phyloP scores from a whole-genome alignment of 139 green algal species.

The Volvox africanus region DNA sequence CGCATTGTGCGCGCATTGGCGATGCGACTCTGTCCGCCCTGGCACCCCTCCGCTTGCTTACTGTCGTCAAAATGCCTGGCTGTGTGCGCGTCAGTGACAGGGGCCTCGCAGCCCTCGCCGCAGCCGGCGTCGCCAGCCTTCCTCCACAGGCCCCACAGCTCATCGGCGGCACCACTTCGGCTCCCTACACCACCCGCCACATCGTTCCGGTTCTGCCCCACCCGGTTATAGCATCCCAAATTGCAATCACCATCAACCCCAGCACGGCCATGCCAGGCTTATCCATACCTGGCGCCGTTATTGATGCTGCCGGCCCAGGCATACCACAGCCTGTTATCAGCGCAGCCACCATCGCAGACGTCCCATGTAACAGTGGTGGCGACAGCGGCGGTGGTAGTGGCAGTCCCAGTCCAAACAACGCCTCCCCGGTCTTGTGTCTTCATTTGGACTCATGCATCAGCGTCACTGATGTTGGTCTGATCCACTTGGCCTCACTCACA shows the following conservation, averaged over 20 bases:
- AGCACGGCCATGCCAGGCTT: background rate
- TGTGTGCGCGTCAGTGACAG: conserved; percentile 58
- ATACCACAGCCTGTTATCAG: background rate
- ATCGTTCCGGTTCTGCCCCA: background rate
- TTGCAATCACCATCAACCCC: background rate
- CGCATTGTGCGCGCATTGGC: conserved; percentile 50
- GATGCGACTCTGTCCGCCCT: conserved; percentile 47
- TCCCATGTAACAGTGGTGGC: background rate
- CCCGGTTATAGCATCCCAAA: background rate
- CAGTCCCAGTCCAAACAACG: background rate
- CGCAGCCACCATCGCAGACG: background rate
- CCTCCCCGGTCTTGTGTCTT: conserved; percentile 56
- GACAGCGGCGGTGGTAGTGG: background rate
- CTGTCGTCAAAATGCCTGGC: conserved; percentile 57
- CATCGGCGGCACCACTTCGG: background rate
- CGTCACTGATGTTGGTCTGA: conserved; percentile 58
- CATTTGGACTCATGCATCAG: conserved; percentile 70
- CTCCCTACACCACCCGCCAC: background rate
- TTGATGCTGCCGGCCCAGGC: background rate
- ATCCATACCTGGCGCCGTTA: too few species aligned
- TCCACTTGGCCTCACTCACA: conserved; percentile 44
- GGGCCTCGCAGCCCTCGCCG: conserved; percentile 46
- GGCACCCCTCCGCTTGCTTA: conserved; percentile 46
- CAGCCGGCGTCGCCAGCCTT: background rate
- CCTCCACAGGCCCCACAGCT: background rate